Conservation (phyloP, 345 rosid genomes). For the Lepidium didymum region DNA sequence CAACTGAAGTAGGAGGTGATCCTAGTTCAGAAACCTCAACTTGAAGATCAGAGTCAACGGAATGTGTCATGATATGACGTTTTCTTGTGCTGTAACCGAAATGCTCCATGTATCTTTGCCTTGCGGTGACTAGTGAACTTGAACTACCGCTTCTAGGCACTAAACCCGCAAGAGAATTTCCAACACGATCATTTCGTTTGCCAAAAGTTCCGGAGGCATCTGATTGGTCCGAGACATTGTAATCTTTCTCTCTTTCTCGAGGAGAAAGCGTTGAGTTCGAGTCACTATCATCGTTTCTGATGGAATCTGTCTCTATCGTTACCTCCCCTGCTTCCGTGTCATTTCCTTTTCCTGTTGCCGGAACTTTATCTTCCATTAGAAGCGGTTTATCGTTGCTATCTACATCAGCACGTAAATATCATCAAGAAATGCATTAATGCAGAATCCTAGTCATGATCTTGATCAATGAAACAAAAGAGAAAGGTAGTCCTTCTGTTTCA, state of each 20-base stretch:
- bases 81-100: conserved; percentile 29
- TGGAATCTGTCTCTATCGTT: conserved; percentile 28
- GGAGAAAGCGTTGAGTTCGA: conserved; percentile 32
- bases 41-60: conserved; percentile 89
- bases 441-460: not conserved
- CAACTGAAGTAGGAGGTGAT: conserved; percentile 55
- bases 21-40: conserved; percentile 87
- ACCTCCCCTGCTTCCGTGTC: conserved; percentile 32
- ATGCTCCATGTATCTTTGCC: conserved; percentile 34
- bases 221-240: conserved; percentile 12
- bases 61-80: conserved; percentile 49
- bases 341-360: not conserved
- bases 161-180: conserved; percentile 24
- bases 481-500: not conserved
- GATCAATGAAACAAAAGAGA: not conserved
- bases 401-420: conserved; percentile 29
- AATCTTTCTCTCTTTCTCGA: conserved; percentile 20
- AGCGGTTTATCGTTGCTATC: conserved; percentile 28
- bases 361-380: conserved; percentile 14
- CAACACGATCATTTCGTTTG: conserved; percentile 23
- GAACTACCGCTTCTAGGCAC: conserved; percentile 37
- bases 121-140: conserved; percentile 36
- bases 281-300: conserved; percentile 28
- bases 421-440: not conserved
- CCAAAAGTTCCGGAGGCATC: conserved; percentile 14